A percentile compares a stretch with the other conserved stretches of the same genome.
These are phyloP conservation scores for Volutella citrinella DNA, from an alignment of 2,329 filamentous ascomycete species.

Conservation along the genomic window DNA sequence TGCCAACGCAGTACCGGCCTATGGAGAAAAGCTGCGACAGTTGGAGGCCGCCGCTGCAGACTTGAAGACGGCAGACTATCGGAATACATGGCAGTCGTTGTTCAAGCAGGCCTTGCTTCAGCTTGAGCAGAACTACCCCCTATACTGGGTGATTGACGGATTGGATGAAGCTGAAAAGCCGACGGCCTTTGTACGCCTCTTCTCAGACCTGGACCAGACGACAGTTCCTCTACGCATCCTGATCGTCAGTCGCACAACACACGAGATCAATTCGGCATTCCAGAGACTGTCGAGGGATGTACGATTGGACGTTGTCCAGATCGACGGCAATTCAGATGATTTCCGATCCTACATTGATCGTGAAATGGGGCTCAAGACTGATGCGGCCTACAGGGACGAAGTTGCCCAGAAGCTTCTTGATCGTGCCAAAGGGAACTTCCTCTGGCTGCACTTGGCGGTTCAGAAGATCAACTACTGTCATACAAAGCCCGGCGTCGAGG, in stretches of 20 bases:
- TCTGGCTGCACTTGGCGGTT: constrained; percentile 30
- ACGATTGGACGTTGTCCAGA: constrained; percentile 1
- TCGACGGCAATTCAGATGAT: constrained; percentile 16
- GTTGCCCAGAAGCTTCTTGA: constrained; percentile 22
- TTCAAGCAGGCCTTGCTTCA: constrained; percentile 27
- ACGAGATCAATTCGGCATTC: constrained; percentile 10
- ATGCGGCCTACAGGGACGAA: constrained; percentile 14
- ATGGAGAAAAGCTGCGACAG: constrained; percentile 17
- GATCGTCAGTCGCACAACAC: constrained; percentile 23
- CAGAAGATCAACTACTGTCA: constrained; percentile 26
- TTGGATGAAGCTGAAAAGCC: constrained; percentile 10
- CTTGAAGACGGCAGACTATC: constrained; percentile 22
- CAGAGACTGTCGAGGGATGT: constrained; percentile 9
- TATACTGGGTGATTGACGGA: constrained; percentile 27
- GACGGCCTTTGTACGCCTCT: constrained; percentile 19
- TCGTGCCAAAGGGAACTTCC: constrained; percentile 29
- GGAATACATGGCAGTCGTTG: constrained; percentile 30
- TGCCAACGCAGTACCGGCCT: constrained; percentile 12
- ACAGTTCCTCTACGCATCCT: constrained; percentile 23
- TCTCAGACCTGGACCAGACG: constrained; percentile 16
- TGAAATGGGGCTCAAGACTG: no score
- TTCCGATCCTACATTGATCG: constrained; percentile 16
- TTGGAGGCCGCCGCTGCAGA: constrained; percentile 22
- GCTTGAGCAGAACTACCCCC: constrained; percentile 13
- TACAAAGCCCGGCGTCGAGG: constrained; percentile 19